These are phyloP conservation scores for Exidia glandulosa DNA, from an alignment of 768 basidiomycete species.

Conservation along the genomic window DNA sequence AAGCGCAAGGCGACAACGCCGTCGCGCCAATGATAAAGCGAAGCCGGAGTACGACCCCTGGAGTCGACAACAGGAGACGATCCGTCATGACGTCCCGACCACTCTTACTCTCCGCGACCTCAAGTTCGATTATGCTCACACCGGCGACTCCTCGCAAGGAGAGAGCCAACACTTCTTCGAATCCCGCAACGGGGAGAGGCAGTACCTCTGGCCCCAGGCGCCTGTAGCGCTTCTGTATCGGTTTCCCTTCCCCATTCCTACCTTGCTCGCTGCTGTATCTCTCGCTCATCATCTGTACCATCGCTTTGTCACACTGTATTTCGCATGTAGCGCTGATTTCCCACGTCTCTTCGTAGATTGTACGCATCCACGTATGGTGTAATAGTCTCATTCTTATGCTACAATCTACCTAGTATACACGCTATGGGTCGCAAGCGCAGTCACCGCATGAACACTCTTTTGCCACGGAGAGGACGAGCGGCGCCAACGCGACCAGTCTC, in stretches of 20 bases:
- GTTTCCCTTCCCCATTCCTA: not conserved
- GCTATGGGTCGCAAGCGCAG: too few relatives aligned
- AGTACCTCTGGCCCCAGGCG: not conserved
- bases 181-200: not conserved
- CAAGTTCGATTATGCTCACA: not conserved
- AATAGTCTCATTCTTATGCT: not conserved
- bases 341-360: not conserved
- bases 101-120: not conserved
- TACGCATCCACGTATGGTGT: too few relatives aligned
- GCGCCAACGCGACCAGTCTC: conserved; percentile 76
- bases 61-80: not conserved
- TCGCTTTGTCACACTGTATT: not conserved
- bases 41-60: not conserved
- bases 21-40: not conserved
- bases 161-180: conserved; percentile 2
- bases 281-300: not conserved
- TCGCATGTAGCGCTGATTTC: not conserved
- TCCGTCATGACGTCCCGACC: not conserved
- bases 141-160: not conserved
- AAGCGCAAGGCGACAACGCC: not conserved
- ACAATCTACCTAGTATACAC: not conserved
- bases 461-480: conserved; percentile 55
- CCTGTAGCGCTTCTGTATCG: not conserved
- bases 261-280: not conserved
- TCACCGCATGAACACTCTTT: conserved; percentile 63